Evolutionary conservation across 2,329 filamentous ascomycete species (phyloP).

Genomic region (Chaetoscypha palmicola): DNA sequence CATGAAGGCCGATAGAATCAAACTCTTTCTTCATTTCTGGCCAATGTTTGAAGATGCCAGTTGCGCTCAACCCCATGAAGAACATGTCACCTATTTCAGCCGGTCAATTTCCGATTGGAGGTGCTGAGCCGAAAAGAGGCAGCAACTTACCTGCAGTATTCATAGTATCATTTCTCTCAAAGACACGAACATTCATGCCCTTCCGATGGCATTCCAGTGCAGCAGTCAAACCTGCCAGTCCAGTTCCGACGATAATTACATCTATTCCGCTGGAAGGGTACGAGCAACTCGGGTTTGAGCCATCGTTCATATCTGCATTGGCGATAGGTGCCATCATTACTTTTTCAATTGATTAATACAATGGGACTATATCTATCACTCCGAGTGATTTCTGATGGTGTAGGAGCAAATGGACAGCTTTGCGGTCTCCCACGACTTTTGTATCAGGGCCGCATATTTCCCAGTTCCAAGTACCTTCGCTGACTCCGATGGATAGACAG

Average conservation of each 20-base stretch:
- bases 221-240: constrained; percentile 51
- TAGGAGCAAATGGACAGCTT: too few species aligned
- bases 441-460: too few species aligned
- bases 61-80: background rate
- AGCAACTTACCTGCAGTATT: constrained; percentile 33
- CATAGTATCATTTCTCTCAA: constrained; percentile 39
- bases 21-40: background rate
- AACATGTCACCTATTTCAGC: background rate
- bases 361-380: too few species aligned
- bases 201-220: constrained; percentile 53
- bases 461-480: too few species aligned
- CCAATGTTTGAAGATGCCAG: background rate
- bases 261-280: constrained; percentile 33
- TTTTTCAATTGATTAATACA: too few species aligned
- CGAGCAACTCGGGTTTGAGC: background rate
- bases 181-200: constrained; percentile 44
- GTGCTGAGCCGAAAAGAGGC: background rate
- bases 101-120: background rate
- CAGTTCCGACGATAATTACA: constrained; percentile 45
- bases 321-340: background rate
- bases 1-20: background rate
- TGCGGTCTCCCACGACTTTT: too few species aligned
- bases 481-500: too few species aligned
- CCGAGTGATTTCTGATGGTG: too few species aligned
- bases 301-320: background rate